Base-by-base conservation (phyloP, 192 early-diverging fungal species). In the Glomus cerebriforme region DNA sequence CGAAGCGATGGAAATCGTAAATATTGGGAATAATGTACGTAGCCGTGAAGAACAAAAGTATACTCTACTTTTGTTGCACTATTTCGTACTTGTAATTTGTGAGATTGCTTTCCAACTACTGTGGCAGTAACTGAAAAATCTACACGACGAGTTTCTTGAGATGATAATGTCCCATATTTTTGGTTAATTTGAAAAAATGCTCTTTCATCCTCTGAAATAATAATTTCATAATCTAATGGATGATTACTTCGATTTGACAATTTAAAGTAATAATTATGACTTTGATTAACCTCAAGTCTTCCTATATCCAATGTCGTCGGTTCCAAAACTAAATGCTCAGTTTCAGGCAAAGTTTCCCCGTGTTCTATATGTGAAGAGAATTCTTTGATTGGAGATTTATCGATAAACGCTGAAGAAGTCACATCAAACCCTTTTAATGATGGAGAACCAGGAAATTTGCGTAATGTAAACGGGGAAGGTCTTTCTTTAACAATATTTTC, bases 1-100 rank as follows among this genome's bases (percentile, higher is more conserved):
- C 83, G 85, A 49, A 93, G 80, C 3, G 85, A 84, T 32, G 91
- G 91, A 78, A 94, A 93, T 8, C 81, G 72, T 7, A 96, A 75
- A 68, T 93, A 92, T 43, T 84, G 86, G 9, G 79, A 31, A 27
- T 85, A 79, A 81, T 90, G 87, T 27, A 83, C 88, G 69, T 90
- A 85, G 45, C 83, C 85, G 9, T 87, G 81, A 45, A 93, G 87
- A 7, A 78, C 82, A 73, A 92, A 89, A 7, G 73, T 81, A 22
- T 76, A 79, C 0, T 81, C 34, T 6, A 49, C 45, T 15, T 79
- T 80, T 0, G 88, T 87, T 8, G 49, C 47, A 35, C 77, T 64
- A 59, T 88, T 86, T 10, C 78, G n/a, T 24, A 94, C 75, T 2
- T 37, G n/a, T 31, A 92, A 85, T 7, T 79, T 70, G 62, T 91